Conservation (phyloP, 176 grass and related monocot genomes). For the Chrysopogon serrulatus region DNA sequence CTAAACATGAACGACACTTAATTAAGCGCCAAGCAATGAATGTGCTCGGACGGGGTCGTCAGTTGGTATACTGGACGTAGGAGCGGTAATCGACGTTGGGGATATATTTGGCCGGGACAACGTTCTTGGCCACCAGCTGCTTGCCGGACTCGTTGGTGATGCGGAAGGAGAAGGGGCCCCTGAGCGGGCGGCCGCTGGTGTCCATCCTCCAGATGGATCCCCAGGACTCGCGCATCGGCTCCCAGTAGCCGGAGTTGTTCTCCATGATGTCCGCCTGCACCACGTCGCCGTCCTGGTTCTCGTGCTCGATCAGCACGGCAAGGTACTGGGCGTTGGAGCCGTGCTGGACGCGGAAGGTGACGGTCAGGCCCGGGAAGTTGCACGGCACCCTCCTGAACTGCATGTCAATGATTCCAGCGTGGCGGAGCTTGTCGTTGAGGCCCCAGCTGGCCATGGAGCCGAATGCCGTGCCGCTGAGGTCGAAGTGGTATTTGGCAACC, state of each 20-base stretch:
- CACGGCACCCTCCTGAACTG: constrained; percentile 31
- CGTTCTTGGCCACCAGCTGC: constrained; percentile 49
- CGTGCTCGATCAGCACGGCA: constrained; percentile 36
- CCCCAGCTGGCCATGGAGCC: constrained; percentile 9
- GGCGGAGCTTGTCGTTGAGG: constrained; percentile 34
- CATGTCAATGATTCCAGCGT: constrained; percentile 39
- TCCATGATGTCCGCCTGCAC: constrained; percentile 37
- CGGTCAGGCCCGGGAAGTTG: constrained; percentile 14
- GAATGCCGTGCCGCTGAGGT: constrained; percentile 48
- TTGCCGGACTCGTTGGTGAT: constrained; percentile 54
- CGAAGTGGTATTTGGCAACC: constrained; percentile 35
- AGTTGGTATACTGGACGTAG: constrained; percentile 40
- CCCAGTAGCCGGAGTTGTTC: not conserved
- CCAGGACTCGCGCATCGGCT: constrained; percentile 45
- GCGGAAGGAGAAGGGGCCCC: constrained; percentile 57
- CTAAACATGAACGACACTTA: not conserved
- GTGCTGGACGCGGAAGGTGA: constrained; percentile 43
- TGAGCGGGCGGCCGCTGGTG: constrained; percentile 23
- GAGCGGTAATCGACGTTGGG: constrained; percentile 63
- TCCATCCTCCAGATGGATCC: constrained; percentile 57
- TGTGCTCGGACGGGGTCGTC: too few relatives aligned
- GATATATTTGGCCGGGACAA: constrained; percentile 60
- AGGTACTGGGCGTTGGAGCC: constrained; percentile 55
- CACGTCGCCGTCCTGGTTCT: constrained; percentile 39
- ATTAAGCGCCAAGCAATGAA: too few relatives aligned